These are phyloP conservation scores for Apiospora arundinis DNA, from an alignment of 2,329 filamentous ascomycete genomes.

Conservation along the genomic window DNA sequence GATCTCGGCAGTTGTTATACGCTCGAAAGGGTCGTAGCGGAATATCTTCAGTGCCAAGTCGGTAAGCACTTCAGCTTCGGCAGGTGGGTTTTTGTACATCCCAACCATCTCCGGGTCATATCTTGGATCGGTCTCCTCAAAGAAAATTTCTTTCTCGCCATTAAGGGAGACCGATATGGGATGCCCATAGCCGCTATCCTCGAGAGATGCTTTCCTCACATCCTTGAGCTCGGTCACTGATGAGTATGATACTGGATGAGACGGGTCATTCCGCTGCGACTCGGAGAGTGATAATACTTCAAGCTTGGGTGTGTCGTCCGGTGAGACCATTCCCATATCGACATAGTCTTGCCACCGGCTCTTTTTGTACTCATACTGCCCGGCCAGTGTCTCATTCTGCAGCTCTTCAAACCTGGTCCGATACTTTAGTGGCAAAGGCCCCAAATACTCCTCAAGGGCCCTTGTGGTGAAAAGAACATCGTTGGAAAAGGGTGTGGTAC, in stretches of 20 bases:
- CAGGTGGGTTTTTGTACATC: background rate
- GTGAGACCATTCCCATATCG: background rate
- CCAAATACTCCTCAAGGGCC: background rate
- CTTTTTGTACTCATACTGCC: background rate
- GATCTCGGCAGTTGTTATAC: background rate
- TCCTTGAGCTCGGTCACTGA: background rate
- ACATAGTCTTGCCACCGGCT: background rate
- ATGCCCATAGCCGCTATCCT: background rate
- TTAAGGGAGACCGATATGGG: background rate
- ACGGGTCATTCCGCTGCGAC: background rate
- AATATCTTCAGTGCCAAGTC: slow-evolving; percentile 13
- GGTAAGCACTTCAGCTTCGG: background rate
- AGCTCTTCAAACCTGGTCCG: background rate
- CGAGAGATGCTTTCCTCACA: background rate
- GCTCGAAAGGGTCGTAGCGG: background rate
- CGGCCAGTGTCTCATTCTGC: background rate
- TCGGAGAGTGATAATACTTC: background rate
- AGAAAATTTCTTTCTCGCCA: background rate
- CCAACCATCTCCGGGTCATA: background rate
- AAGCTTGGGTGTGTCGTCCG: background rate
- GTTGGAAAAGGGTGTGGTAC: background rate
- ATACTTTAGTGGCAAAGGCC: background rate
- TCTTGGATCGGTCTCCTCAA: background rate
- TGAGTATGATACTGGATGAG: background rate
- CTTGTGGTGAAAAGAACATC: background rate